A percentile compares a stretch with the other conserved stretches of the same genome.
Evolutionary conservation across 495 filamentous ascomycete species (phyloP).

Genomic region (Penicillium lividum): DNA sequence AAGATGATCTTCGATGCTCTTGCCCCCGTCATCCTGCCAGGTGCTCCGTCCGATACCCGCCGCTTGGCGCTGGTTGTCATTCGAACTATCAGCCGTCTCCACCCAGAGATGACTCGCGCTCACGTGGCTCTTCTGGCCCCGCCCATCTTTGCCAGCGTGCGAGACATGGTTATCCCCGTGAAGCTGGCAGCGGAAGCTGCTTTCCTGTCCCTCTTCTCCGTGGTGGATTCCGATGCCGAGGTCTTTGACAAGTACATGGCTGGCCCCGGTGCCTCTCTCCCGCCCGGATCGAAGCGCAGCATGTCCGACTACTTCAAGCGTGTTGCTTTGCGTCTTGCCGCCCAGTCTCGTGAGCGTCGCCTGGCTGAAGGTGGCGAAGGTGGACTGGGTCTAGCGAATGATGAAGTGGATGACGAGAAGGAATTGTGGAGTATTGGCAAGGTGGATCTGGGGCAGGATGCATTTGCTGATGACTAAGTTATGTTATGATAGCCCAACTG

Average conservation of each 20-base stretch:
- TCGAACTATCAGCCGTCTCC: slow-evolving; percentile 75
- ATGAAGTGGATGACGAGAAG: slow-evolving; percentile 90
- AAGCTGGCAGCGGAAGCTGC: slow-evolving; percentile 94
- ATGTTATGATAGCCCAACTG: slow-evolving; percentile 18
- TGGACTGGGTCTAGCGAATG: slow-evolving; percentile 78
- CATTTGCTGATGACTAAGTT: slow-evolving; percentile 53
- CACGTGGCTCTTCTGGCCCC: slow-evolving; percentile 77
- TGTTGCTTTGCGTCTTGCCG: slow-evolving; percentile 76
- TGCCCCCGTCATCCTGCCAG: slow-evolving; percentile 70
- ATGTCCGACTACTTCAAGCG: slow-evolving; percentile 99
- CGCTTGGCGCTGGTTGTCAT: slow-evolving; percentile 86
- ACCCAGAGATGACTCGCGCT: slow-evolving; percentile 73
- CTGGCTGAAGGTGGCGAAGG: slow-evolving; percentile 90
- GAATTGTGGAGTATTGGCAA: slow-evolving; percentile 95
- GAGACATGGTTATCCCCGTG: slow-evolving; percentile 92
- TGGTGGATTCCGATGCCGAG: slow-evolving; percentile 79
- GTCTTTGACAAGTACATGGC: slow-evolving; percentile 92
- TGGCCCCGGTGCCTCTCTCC: slow-evolving; percentile 58
- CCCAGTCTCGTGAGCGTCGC: slow-evolving; percentile 80
- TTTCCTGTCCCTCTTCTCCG: slow-evolving; percentile 90
- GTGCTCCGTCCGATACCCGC: slow-evolving; percentile 75
- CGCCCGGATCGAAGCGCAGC: slow-evolving; percentile 73
- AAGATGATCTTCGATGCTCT: slow-evolving; percentile 79
- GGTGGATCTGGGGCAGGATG: slow-evolving; percentile 74
- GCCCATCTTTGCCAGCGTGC: slow-evolving; percentile 84